These are phyloP conservation scores for Aristolochia californica DNA, from an alignment of 164 flowering plant species.

Conservation along the genomic window DNA sequence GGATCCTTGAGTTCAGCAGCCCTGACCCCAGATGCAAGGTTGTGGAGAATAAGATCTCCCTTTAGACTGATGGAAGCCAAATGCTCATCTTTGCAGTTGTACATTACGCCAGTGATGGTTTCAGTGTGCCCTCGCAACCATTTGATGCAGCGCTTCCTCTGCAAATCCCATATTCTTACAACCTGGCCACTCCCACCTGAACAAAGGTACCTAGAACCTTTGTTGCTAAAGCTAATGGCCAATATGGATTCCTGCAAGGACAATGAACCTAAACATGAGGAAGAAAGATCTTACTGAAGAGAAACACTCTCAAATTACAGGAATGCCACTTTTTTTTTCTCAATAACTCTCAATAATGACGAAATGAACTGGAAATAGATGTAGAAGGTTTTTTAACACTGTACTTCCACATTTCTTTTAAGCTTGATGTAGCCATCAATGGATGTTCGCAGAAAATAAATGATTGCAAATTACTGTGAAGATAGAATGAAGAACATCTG, in stretches of 20 bases:
- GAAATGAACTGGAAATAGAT: no score
- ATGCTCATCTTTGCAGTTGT: constrained; percentile 95
- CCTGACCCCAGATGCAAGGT: constrained; percentile 77
- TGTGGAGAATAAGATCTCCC: constrained; percentile 92
- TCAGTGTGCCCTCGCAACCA: constrained; percentile 87
- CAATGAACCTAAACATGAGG: not conserved
- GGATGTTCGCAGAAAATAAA: no score
- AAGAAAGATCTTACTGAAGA: not conserved
- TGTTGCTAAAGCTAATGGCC: constrained; percentile 86
- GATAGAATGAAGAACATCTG: no score
- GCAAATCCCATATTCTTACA: constrained; percentile 96
- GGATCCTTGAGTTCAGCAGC: constrained; percentile 88
- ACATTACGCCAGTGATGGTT: constrained; percentile 72
- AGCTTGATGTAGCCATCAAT: no score
- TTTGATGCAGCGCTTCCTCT: constrained; percentile 84
- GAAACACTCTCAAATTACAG: not conserved
- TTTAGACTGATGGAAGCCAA: constrained; percentile 86
- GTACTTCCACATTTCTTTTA: no score
- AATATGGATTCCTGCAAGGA: constrained; percentile 48
- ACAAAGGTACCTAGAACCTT: constrained; percentile 88
- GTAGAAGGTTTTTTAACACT: no score
- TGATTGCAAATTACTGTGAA: no score
- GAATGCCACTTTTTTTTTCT: no score
- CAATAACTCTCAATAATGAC: no score
- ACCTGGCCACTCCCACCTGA: constrained; percentile 91